Evolutionary conservation across 164 flowering plant species (phyloP), one percentile per base, ranked within the genome.

Genomic region (Tetrastigma voinierianum): DNA sequence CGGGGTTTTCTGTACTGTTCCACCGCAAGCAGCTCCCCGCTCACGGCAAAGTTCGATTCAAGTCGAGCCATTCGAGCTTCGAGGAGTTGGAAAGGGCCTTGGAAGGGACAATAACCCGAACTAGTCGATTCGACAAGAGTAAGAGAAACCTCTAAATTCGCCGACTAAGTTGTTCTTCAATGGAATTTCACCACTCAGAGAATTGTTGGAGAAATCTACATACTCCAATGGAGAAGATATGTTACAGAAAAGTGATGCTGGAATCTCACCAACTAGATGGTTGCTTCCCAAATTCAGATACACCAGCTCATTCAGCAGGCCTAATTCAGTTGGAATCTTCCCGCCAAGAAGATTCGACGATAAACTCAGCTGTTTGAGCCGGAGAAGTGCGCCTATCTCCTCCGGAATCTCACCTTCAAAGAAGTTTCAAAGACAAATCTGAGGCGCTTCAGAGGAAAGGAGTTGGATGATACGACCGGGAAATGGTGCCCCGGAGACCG

Each of bases 131-230:
- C 2, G 97, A 89, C 98, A 97, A 93, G 10, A 93, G 84, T 1
- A 91, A 79, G 53, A 93, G 84, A 75, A 62, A 91, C 69, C 76
- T 80, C 71, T n/a, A n/a, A 93, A 66, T 23, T 84, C 76, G 82
- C 69, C 63, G 72, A 75, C 96, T n/a, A n/a, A 90, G 32, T 72
- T 74, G 21, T 70, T 61, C 59, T 64, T 61, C 52, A 83, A 51
- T 4, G 92, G 96, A 64, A 94, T 87, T 65, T 76, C 71, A 0
- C 98, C 97, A 14, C 56, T 65, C 0, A 94, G 77, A 57, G 91
- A 82, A 68, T 94, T 94, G 81, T 90, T 91, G 10, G 97, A 91
- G 18, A 94, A 77, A 74, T 94, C 97, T 3, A 94, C 25, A 60
- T 91, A 91, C 70, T 86, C 76, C 66, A 94, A 64, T 8, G 80